A percentile compares a stretch with the other conserved stretches of the same genome.
Conservation (phyloP, 306 rosid species). For the Comarum palustre region DNA sequence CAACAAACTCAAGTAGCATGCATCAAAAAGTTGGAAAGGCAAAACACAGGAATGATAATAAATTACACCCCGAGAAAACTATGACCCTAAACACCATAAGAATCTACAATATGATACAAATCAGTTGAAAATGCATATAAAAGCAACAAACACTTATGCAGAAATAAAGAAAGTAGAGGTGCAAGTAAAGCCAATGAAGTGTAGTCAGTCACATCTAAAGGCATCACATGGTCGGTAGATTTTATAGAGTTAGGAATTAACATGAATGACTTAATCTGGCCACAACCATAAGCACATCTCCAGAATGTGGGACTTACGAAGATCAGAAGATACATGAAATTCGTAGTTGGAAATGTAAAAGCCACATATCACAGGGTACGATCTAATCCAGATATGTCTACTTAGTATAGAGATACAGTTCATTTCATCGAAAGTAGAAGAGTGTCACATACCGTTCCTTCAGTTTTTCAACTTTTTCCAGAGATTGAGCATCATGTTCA, state of each 20-base stretch:
- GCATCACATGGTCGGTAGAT: background rate
- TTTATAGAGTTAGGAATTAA: background rate
- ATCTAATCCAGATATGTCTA: background rate
- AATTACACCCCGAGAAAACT: background rate
- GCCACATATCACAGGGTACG: background rate
- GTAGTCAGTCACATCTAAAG: background rate
- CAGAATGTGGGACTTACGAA: background rate
- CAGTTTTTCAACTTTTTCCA: slow-evolving; percentile 54
- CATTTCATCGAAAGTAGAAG: background rate
- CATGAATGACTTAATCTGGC: too few species aligned
- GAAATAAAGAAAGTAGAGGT: background rate
- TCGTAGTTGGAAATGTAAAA: background rate
- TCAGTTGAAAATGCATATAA: background rate
- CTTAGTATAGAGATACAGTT: background rate
- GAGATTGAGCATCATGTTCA: slow-evolving; percentile 60
- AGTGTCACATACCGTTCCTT: slow-evolving; percentile 58
- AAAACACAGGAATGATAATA: background rate
- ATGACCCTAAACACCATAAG: slow-evolving; percentile 3
- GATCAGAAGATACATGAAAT: background rate
- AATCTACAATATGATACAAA: background rate
- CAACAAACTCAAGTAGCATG: background rate
- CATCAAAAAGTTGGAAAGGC: background rate
- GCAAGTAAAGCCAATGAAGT: background rate
- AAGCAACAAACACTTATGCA: background rate
- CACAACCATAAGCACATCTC: slow-evolving; percentile 5